Conservation (phyloP, 345 rosid species). For the Ceriops tagal region DNA sequence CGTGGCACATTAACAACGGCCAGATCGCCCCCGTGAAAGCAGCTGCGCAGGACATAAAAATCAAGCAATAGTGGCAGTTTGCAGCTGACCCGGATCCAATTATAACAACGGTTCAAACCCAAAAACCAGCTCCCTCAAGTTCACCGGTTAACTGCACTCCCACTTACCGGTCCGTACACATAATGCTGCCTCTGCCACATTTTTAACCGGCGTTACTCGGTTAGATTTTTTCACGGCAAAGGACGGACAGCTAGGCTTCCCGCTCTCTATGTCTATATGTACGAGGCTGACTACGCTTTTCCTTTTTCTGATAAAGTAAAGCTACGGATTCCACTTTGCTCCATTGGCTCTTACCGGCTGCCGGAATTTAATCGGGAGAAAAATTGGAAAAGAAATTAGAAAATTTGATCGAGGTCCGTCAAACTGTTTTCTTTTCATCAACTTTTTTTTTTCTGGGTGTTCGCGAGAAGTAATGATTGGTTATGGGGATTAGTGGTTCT, state of each 20-base stretch:
- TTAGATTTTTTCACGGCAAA: neutral
- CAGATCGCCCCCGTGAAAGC: neutral
- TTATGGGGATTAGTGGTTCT: neutral
- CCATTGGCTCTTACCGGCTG: neutral
- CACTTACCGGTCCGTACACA: neutral
- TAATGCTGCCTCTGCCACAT: neutral
- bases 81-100: slow-evolving; percentile 3
- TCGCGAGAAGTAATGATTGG: slow-evolving; percentile 27
- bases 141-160: neutral
- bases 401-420: neutral
- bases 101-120: neutral
- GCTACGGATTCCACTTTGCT: neutral
- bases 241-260: neutral
- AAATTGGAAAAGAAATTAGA: no score
- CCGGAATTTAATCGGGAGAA: neutral
- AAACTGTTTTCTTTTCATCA: neutral
- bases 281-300: neutral
- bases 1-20: neutral
- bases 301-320: neutral
- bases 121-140: neutral
- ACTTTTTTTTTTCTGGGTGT: neutral
- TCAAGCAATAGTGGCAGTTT: neutral
- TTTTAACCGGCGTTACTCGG: neutral
- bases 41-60: neutral
- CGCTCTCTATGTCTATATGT: neutral